phyloP scores from a whole-genome alignment of 371 early-diverging fungal genomes.

The Dichotomocladium elegans region DNA sequence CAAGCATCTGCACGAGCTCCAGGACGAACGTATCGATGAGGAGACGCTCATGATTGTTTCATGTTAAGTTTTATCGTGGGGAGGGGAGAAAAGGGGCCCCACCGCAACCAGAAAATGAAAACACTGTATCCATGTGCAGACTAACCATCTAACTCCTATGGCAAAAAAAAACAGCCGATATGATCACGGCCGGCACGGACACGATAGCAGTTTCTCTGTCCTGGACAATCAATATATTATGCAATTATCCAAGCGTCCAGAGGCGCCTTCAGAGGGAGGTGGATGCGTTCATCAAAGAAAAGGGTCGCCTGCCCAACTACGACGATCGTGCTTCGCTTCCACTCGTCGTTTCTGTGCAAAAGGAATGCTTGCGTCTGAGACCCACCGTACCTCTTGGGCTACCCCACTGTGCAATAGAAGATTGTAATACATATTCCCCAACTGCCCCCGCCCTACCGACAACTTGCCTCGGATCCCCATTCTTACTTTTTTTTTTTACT shows the following conservation, averaged over 20 bases:
- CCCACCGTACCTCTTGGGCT: conserved; percentile 3
- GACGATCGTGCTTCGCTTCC: conserved; percentile 8
- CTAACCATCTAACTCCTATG: no score
- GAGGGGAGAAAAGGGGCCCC: neutral
- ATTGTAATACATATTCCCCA: no score
- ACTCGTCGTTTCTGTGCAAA: conserved; percentile 7
- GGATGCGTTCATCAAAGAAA: conserved; percentile 8
- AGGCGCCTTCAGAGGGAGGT: conserved; percentile 7
- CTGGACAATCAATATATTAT: conserved; percentile 9
- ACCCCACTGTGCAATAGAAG: conserved; percentile 7
- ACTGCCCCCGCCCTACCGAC: no score
- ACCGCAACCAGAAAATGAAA: neutral
- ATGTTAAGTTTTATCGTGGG: neutral
- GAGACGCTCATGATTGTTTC: no score
- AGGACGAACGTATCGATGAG: neutral
- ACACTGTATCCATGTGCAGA: neutral
- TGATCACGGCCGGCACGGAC: conserved; percentile 12
- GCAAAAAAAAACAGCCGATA: conserved; percentile 2
- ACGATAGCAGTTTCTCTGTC: conserved; percentile 8
- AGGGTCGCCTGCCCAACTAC: conserved; percentile 11
- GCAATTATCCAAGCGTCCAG: conserved; percentile 13
- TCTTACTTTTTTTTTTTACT: neutral
- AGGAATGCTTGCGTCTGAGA: conserved; percentile 15
- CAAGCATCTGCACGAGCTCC: neutral
- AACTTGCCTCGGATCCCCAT: no score